Evolutionary conservation across 768 basidiomycete species (phyloP), one percentile per base, ranked within the genome.

Genomic region (Paxillus ammoniavirescens): DNA sequence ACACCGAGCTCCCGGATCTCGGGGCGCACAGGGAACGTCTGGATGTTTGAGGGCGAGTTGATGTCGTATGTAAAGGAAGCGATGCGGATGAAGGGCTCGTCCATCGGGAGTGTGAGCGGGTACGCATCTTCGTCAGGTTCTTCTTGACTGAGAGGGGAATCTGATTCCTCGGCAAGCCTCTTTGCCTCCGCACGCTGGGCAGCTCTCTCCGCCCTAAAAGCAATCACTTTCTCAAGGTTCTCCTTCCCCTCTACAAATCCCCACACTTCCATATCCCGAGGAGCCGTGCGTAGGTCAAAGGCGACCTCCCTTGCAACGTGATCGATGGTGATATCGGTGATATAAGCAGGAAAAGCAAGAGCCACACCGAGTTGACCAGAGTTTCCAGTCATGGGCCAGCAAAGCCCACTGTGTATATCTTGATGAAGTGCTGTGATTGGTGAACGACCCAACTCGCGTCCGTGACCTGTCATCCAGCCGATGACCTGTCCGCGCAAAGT

Each of bases 191-290:
- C 72, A 48, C 65, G 65, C 53, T 61, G 61, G 49, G 65, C 65
- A 35, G 66, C 71, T 64, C 73, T 75, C 65, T 77, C 75, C 57
- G 70, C 77, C 57, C 72, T 74, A 76, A 86, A 91, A 49, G 72
- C 77, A 26, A 63, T 64, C 28, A 90, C 74, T 66, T 84, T 88
- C 35, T 70, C 79, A 6, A 83, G 50, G 59, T 94, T 91, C 3
- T 90, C 87, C 47, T 64, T 55, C 9, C 89, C 91, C 58, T 97
- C 93, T 33, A 96, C 81, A 59, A 93, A 69, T 0, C 85, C 94
- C 94, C 93, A 96, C 5, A 96, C 81, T 61, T 97, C 92, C 83
- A 98, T 91, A 41, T 87, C 77, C 54, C 82, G 76, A 41, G 96
- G 96, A 2, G 93, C 92, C 38, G 84, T 85, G 37, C 84, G 76